Evolutionary conservation across 192 early-diverging fungal species (phyloP), one percentile per base, ranked within the genome.

Genomic region (Rhizoclosmatium globosum): DNA sequence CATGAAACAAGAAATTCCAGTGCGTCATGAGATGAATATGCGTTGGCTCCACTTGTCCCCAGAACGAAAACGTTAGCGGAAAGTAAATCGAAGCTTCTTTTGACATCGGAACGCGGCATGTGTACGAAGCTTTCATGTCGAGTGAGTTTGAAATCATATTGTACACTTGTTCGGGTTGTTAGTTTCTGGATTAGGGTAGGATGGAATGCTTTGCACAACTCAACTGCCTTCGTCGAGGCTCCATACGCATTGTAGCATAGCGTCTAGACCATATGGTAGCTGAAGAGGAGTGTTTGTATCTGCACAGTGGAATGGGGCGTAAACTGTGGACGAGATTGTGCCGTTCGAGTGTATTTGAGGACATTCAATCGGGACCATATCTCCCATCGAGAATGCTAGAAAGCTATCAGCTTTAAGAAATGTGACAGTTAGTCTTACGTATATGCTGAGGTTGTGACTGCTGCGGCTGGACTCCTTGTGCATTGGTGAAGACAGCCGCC

Each of bases 21-120:
- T 80, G 79, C 50, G 66, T 80, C 50, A 7, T 53, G 64, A 80
- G 80, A n/a, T 80, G 46, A 57, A 80, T 80, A 56, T 80, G 79
- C 19, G 79, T 79, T 21, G 68, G 77, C 57, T 80, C 79, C 11
- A 79, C 60, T 41, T 43, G 56, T 45, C 79, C 79, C 79, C 76
- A 80, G 38, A 80, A 56, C 21, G 43, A 60, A 67, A 80, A 65
- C 13, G 73, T 79, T 15, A 80, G 67, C 31, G 79, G 79, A n/a
- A 50, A 71, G 21, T 56, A 80, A 19, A 76, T 47, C 3, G 45
- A 19, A 15, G 64, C 64, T 4, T 80, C 75, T 47, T 80, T 80
- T 3, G 59, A 70, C 60, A 76, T 68, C 17, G 76, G 79, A 2
- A 79, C 46, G 3, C 79, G 42, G 44, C 79, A 80, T 7, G 19